Base-by-base conservation (phyloP, 495 filamentous ascomycete genomes). In the Annulohypoxylon stygium region DNA sequence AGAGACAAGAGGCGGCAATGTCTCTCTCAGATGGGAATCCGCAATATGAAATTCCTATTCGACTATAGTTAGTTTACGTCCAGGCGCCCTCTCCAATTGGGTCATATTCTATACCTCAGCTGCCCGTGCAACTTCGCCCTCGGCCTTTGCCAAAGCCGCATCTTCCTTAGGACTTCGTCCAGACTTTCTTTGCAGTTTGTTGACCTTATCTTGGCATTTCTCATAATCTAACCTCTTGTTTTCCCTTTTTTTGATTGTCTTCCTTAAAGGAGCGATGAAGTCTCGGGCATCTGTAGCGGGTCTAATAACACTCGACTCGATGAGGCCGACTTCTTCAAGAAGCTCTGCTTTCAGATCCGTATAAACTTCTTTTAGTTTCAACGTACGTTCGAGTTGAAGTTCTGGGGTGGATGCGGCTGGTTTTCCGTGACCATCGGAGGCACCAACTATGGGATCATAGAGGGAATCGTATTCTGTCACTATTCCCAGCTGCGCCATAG, bases 201-300 rank as follows among this genome's bases (percentile, higher is more conserved):
- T 92, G 20, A 91, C 89, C 63, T 90, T 89, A 63, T 91, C 87
- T 76, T 94, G 89, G 65, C 90, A 90, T 67, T 91, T 90, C 80
- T 98, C 95, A 75, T 90, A 97, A 78, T 98, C 95, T 51, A 96
- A 75, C 86, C 97, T 92, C 81, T 91, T 93, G 74, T 97, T 92
- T 75, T 97, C 93, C 45, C 95, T 86, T 77, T 93, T 95, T 83
- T 97, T 97, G 79, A 98, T 95, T 2, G 91, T 91, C 81, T 95
- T 97, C 76, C 94, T 92, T 78, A 97, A 85, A 0, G 93, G 92
- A 64, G 88, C 85, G 65, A 97, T 84, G 47, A 79, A 89, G 57
- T 92, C 89, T 76, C 90, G 91, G 2, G 92, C 93, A 58, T 92
- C 87, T 18, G 84, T 85, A 3, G 93, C 91, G 1, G 95, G 94